Evolutionary conservation across 108 stramenopile species (phyloP).

Genomic region (Nitzschia sp.): DNA sequence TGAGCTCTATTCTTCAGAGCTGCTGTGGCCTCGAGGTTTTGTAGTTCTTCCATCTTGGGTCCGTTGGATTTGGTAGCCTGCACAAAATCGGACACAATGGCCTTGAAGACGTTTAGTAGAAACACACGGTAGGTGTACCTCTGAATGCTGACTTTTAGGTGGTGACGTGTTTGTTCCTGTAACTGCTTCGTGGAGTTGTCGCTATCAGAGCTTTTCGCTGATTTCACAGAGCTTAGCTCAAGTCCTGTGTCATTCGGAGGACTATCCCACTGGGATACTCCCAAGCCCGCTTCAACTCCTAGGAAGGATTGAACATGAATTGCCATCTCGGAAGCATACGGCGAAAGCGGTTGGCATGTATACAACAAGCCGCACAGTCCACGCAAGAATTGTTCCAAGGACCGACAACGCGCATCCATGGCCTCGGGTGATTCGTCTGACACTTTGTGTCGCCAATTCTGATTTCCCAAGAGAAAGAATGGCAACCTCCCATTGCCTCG

Average conservation of each 20-base stretch:
- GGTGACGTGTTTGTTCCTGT: slow-evolving; percentile 31
- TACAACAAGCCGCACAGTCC: slow-evolving; percentile 60
- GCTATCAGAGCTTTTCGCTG: neutral
- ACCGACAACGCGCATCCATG: slow-evolving; percentile 18
- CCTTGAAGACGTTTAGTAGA: slow-evolving; percentile 61
- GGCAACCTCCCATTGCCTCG: slow-evolving; percentile 29
- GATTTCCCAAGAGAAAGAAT: slow-evolving; percentile 8
- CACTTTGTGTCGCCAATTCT: neutral
- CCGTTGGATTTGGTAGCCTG: slow-evolving; percentile 45
- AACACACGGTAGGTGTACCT: slow-evolving; percentile 74
- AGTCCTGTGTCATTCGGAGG: neutral
- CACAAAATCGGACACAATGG: slow-evolving; percentile 63
- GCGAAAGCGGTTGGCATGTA: slow-evolving; percentile 47
- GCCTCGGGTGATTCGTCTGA: neutral
- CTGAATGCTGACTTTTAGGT: slow-evolving; percentile 71
- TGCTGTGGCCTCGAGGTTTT: slow-evolving; percentile 34
- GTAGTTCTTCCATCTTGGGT: slow-evolving; percentile 48
- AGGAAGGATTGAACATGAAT: slow-evolving; percentile 85
- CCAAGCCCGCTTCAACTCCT: slow-evolving; percentile 41
- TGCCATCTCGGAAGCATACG: slow-evolving; percentile 65
- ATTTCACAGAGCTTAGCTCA: neutral
- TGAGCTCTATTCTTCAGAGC: slow-evolving; percentile 41
- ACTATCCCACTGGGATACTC: neutral
- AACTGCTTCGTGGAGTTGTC: neutral
- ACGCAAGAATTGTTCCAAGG: slow-evolving; percentile 71